Evolutionary conservation across 352 stramenopile genomes (phyloP).

Genomic region (Phytophthora sp.): DNA sequence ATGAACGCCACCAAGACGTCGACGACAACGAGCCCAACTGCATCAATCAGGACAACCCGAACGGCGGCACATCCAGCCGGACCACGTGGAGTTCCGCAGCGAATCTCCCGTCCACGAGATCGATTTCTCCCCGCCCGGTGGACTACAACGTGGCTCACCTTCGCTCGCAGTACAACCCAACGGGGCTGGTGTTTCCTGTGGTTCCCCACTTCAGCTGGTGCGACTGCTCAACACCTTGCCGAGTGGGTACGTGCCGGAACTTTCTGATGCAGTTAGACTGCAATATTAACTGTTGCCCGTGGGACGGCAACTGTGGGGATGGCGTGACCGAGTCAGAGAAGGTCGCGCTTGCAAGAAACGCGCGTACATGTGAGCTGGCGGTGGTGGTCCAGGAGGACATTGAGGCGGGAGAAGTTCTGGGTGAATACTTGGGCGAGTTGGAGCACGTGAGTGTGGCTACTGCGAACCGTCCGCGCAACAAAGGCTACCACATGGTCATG

Average conservation of each 20-base stretch:
- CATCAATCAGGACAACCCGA: no score
- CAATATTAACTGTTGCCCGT: conserved; percentile 4
- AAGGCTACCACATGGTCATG: conserved; percentile 6
- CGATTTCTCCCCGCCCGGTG: no score
- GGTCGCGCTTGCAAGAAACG: neutral
- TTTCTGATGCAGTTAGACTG: conserved; percentile 8
- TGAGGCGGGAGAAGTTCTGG: neutral
- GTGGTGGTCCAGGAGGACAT: neutral
- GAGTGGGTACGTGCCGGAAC: neutral
- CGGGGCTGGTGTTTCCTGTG: neutral
- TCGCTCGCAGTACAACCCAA: conserved; percentile 2
- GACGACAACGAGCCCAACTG: neutral
- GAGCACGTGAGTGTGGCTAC: neutral
- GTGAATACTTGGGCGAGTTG: conserved; percentile 14
- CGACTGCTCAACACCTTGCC: neutral
- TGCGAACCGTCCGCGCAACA: neutral
- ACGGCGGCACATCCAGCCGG: no score
- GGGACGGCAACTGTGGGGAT: conserved; percentile 6
- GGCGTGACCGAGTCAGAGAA: neutral
- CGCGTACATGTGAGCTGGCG: neutral
- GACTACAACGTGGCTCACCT: no score
- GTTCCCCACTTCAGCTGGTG: conserved; percentile 12
- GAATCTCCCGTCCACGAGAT: no score
- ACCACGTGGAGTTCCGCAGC: no score
- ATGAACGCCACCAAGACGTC: neutral